Evolutionary conservation across 2,329 filamentous ascomycete genomes (phyloP).

Genomic region (Metarhizium brunneum): DNA sequence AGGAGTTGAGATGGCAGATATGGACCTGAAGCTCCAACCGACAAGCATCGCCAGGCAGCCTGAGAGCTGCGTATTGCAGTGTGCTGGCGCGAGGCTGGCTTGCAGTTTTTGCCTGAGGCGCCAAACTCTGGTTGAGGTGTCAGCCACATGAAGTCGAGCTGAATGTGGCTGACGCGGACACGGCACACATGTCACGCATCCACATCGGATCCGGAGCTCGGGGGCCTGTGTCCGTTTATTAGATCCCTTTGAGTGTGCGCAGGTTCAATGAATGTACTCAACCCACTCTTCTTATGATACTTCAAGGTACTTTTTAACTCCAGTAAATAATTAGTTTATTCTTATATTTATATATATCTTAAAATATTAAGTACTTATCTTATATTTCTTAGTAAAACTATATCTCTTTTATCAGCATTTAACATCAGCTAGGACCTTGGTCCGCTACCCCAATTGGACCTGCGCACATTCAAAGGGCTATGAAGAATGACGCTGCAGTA

Average conservation of each 20-base stretch:
- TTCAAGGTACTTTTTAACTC: too few species aligned
- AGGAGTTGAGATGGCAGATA: conserved; percentile 2
- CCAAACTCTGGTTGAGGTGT: conserved; percentile 4
- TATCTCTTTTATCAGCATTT: too few species aligned
- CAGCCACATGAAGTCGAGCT: conserved; percentile 9
- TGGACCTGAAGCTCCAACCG: conserved; percentile 20
- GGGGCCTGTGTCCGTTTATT: neutral
- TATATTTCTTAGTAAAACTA: too few species aligned
- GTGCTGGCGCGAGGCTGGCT: conserved; percentile 6
- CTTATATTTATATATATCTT: too few species aligned
- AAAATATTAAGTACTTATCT: too few species aligned
- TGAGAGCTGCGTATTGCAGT: conserved; percentile 31
- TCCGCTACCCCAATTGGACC: too few species aligned
- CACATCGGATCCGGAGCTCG: conserved; percentile 1
- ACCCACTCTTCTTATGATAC: too few species aligned
- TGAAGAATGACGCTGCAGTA: too few species aligned
- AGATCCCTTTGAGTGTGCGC: neutral
- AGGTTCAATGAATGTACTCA: too few species aligned
- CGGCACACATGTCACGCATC: neutral
- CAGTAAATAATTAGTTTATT: too few species aligned
- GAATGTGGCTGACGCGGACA: neutral
- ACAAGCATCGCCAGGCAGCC: conserved; percentile 28
- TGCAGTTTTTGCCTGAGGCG: conserved; percentile 24
- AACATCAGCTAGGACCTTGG: too few species aligned
- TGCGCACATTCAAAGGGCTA: too few species aligned